Percentiles rank a stretch among this genome's conserved stretches.
phyloP scores from a whole-genome alignment of 169 alveolate species.

The Babesia gibsoni region DNA sequence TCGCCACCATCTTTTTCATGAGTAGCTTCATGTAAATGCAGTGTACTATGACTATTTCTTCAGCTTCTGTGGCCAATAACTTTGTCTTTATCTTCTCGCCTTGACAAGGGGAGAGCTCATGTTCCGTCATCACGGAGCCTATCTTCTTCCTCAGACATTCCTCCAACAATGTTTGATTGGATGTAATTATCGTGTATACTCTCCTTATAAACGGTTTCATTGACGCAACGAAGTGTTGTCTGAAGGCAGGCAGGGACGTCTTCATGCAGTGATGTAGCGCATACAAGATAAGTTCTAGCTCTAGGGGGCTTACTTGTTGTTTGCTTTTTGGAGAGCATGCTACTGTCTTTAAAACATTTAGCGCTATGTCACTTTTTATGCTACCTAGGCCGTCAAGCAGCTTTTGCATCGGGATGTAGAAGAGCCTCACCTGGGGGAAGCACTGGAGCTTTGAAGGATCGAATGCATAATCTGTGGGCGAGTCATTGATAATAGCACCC shows the following conservation, averaged over 20 bases:
- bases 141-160: not conserved
- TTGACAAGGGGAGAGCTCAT: not conserved
- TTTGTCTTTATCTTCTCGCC: not conserved
- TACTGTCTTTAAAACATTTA: slow-evolving; percentile 19
- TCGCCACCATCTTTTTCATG: not conserved
- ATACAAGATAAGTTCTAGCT: slow-evolving; percentile 22
- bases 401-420: slow-evolving; percentile 21
- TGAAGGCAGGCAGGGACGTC: slow-evolving; percentile 29
- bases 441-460: not conserved
- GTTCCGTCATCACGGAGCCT: not conserved
- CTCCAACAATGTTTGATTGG: not conserved
- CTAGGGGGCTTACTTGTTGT: slow-evolving; percentile 1
- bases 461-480: slow-evolving; percentile 3
- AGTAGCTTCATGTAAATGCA: slow-evolving; percentile 4
- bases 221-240: slow-evolving; percentile 42
- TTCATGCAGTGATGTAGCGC: slow-evolving; percentile 32
- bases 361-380: slow-evolving; percentile 7
- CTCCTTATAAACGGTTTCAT: slow-evolving; percentile 32
- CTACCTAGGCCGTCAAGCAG: not conserved
- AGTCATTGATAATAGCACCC: slow-evolving; percentile 13
- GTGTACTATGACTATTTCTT: not conserved
- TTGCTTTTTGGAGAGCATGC: slow-evolving; percentile 21
- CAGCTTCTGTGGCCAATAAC: not conserved
- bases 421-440: slow-evolving; percentile 24
- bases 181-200: not conserved